phyloP scores from a whole-genome alignment of 108 stramenopile genomes.

The Cyclotella distinguenda region DNA sequence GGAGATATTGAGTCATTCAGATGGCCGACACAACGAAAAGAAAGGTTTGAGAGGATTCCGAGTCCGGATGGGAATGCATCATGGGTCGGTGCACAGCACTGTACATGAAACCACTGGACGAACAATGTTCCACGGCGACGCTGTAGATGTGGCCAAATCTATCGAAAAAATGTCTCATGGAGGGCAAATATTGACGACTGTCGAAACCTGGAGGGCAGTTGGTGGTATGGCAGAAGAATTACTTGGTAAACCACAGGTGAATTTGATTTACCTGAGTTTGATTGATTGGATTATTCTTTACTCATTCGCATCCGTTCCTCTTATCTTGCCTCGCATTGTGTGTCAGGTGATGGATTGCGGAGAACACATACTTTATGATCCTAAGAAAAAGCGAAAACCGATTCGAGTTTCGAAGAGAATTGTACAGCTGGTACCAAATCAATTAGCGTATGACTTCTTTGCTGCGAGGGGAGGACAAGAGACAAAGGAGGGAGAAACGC shows the following conservation, averaged over 20 bases:
- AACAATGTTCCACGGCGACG: constrained; percentile 41
- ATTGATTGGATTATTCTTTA: too few relatives aligned
- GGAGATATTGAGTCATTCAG: constrained; percentile 31
- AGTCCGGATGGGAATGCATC: constrained; percentile 52
- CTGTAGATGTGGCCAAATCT: constrained; percentile 43
- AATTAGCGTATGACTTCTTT: constrained; percentile 43
- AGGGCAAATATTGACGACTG: constrained; percentile 50
- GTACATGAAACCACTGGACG: constrained; percentile 43
- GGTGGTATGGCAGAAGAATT: constrained; percentile 46
- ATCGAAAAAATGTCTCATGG: constrained; percentile 51
- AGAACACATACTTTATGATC: constrained; percentile 40
- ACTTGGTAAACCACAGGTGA: constrained; percentile 37
- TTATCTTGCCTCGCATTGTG: too few relatives aligned
- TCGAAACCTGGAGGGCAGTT: constrained; percentile 42
- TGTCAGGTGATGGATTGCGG: constrained; percentile 42
- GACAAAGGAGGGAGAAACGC: constrained; percentile 24
- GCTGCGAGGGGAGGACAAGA: constrained; percentile 37
- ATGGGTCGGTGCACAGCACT: constrained; percentile 27
- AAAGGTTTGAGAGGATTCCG: constrained; percentile 47
- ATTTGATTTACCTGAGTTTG: neutral
- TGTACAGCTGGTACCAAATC: constrained; percentile 39
- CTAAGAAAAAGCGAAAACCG: constrained; percentile 16
- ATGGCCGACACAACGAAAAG: constrained; percentile 34
- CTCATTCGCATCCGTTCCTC: too few relatives aligned
- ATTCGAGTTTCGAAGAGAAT: constrained; percentile 31